Conservation (phyloP, 1,284 basidiomycete species). For the Melanopsichium pennsylvanicum region DNA sequence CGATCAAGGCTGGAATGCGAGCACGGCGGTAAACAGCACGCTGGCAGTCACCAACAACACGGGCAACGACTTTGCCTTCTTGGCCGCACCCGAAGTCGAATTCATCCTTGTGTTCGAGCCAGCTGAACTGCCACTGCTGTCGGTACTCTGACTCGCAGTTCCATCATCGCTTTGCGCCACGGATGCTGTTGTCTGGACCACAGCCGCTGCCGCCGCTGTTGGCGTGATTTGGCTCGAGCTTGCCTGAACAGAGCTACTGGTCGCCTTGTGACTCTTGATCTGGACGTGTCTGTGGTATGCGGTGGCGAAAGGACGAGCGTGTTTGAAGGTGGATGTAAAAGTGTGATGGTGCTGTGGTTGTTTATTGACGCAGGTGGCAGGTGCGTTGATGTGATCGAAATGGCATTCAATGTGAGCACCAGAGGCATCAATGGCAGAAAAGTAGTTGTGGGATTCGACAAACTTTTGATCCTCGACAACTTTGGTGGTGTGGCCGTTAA, state of each 20-base stretch:
- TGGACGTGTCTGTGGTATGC: constrained; percentile 25
- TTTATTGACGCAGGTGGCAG: constrained; percentile 29
- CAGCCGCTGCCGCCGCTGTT: constrained; percentile 8
- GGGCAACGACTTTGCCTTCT: constrained; percentile 19
- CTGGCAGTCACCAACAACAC: constrained; percentile 18
- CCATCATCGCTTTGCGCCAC: neutral
- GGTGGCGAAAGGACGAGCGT: constrained; percentile 26
- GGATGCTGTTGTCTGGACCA: neutral
- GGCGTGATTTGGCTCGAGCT: neutral
- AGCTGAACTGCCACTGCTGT: neutral
- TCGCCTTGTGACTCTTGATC: constrained; percentile 5
- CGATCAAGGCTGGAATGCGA: constrained; percentile 20
- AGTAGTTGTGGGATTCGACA: constrained; percentile 39
- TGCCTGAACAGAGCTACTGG: constrained; percentile 7
- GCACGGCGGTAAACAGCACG: constrained; percentile 23
- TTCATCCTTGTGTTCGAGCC: constrained; percentile 17
- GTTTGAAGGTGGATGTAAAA: constrained; percentile 22
- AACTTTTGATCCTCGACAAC: constrained; percentile 31
- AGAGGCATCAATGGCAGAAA: constrained; percentile 14
- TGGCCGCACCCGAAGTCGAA: constrained; percentile 19
- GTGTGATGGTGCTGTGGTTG: constrained; percentile 26
- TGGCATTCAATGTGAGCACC: constrained; percentile 32
- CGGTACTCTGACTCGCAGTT: neutral
- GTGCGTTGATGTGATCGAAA: constrained; percentile 25
- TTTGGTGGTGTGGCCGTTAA: constrained; percentile 21